Conservation (phyloP, 2,329 filamentous ascomycete species). For the Colletotrichum chlorophyti region DNA sequence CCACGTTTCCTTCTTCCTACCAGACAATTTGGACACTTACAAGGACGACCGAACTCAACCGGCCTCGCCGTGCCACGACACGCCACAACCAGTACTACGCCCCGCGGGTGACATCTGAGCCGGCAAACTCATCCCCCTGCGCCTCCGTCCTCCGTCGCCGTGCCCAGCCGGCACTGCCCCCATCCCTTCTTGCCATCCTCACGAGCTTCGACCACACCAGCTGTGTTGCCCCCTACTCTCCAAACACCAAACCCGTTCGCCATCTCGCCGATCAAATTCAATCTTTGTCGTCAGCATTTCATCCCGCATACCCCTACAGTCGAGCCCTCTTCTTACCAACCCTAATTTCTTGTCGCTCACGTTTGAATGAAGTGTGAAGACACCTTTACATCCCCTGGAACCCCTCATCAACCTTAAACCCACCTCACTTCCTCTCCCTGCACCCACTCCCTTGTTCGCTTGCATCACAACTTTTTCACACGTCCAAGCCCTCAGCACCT, state of each 20-base stretch:
- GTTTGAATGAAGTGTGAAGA: too few relatives aligned
- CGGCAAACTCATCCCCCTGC: neutral
- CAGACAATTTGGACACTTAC: too few relatives aligned
- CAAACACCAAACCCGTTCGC: too few relatives aligned
- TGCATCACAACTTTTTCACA: neutral
- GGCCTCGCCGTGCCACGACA: conserved; percentile 8
- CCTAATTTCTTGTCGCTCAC: too few relatives aligned
- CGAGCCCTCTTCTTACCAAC: too few relatives aligned
- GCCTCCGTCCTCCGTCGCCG: conserved; percentile 16
- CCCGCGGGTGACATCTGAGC: conserved; percentile 6
- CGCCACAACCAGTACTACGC: conserved; percentile 16
- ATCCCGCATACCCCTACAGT: too few relatives aligned
- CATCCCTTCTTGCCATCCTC: too few relatives aligned
- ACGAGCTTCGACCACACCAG: too few relatives aligned
- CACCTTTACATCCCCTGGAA: too few relatives aligned
- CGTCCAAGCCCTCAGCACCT: neutral
- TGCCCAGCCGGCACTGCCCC: conserved; percentile 4
- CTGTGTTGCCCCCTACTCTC: too few relatives aligned
- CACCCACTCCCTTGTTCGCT: neutral
- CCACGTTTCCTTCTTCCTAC: conserved; percentile 11
- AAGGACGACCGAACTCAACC: conserved; percentile 1
- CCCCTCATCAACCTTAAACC: conserved; percentile 10
- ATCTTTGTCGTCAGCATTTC: too few relatives aligned
- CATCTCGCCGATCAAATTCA: too few relatives aligned
- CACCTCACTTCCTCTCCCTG: neutral